These are phyloP conservation scores for Boletus eberwhitei DNA, from an alignment of 768 basidiomycete species.

Conservation along the genomic window DNA sequence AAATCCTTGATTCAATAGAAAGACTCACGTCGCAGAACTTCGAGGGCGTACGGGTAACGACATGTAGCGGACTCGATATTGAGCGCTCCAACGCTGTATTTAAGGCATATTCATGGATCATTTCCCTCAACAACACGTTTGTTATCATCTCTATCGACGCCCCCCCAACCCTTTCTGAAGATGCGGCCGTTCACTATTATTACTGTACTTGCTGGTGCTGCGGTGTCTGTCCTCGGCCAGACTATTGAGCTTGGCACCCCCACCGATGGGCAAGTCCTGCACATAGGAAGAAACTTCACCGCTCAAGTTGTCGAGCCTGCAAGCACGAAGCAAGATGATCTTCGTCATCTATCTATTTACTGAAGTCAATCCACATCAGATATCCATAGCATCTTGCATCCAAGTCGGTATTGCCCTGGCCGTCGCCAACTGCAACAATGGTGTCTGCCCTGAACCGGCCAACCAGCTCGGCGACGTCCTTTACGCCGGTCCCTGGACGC, in stretches of 20 bases:
- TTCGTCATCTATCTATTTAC: neutral
- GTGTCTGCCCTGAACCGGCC: slow-evolving; percentile 21
- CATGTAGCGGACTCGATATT: too few species aligned
- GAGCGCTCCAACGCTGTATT: neutral
- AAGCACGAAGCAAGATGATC: neutral
- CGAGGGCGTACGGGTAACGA: too few species aligned
- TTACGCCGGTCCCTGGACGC: slow-evolving; percentile 29
- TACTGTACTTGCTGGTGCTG: slow-evolving; percentile 4
- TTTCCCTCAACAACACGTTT: neutral
- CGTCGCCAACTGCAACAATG: slow-evolving; percentile 17
- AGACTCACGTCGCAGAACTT: too few species aligned
- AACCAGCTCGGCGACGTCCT: slow-evolving; percentile 23
- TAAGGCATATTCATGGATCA: neutral
- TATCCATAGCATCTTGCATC: slow-evolving; percentile 14
- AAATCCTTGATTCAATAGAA: too few species aligned
- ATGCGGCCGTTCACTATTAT: slow-evolving; percentile 20
- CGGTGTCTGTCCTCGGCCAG: slow-evolving; percentile 20
- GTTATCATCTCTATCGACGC: neutral
- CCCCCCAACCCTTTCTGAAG: neutral
- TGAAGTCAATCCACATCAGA: slow-evolving; percentile 2
- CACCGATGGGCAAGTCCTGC: slow-evolving; percentile 15
- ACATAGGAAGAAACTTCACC: slow-evolving; percentile 15
- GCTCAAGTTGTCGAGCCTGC: slow-evolving; percentile 25
- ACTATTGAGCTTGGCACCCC: slow-evolving; percentile 28
- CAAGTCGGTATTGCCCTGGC: slow-evolving; percentile 33